Evolutionary conservation across 495 filamentous ascomycete genomes (phyloP).

Genomic region (Astrocystis sublimbata): DNA sequence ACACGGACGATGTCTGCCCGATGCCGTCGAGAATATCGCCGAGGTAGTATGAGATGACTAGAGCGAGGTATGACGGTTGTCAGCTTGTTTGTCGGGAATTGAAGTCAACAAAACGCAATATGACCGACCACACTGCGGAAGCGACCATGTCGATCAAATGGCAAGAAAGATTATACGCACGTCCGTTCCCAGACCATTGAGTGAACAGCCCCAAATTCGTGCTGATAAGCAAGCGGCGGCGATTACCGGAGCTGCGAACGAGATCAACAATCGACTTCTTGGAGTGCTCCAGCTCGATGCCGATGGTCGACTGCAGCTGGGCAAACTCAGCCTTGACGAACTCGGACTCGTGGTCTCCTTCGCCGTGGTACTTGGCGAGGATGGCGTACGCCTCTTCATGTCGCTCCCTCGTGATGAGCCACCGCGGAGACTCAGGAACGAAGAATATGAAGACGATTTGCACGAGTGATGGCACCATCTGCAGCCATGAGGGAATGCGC

Average conservation of each 20-base stretch:
- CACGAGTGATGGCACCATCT: slow-evolving; percentile 56
- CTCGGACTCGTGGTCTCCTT: slow-evolving; percentile 51
- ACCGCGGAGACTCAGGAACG: slow-evolving; percentile 57
- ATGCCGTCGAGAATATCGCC: slow-evolving; percentile 52
- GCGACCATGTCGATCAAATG: no score
- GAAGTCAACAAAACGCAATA: no score
- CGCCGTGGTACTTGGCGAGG: slow-evolving; percentile 59
- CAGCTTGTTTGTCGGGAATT: no score
- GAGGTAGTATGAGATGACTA: slow-evolving; percentile 56
- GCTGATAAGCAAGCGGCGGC: slow-evolving; percentile 51
- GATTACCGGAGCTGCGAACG: slow-evolving; percentile 46
- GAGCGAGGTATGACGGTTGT: not conserved
- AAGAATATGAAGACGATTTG: slow-evolving; percentile 57
- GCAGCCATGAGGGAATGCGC: slow-evolving; percentile 64
- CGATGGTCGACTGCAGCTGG: slow-evolving; percentile 55
- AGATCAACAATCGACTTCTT: slow-evolving; percentile 53
- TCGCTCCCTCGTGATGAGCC: slow-evolving; percentile 53
- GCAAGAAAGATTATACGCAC: not conserved
- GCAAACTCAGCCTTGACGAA: slow-evolving; percentile 55
- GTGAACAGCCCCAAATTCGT: slow-evolving; percentile 57
- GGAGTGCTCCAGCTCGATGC: slow-evolving; percentile 48
- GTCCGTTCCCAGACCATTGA: slow-evolving; percentile 52
- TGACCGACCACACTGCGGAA: no score
- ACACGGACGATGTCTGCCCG: slow-evolving; percentile 51
- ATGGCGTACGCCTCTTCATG: slow-evolving; percentile 54